Conservation (phyloP, 768 basidiomycete genomes). For the Chalciporus pseudorubinellus region DNA sequence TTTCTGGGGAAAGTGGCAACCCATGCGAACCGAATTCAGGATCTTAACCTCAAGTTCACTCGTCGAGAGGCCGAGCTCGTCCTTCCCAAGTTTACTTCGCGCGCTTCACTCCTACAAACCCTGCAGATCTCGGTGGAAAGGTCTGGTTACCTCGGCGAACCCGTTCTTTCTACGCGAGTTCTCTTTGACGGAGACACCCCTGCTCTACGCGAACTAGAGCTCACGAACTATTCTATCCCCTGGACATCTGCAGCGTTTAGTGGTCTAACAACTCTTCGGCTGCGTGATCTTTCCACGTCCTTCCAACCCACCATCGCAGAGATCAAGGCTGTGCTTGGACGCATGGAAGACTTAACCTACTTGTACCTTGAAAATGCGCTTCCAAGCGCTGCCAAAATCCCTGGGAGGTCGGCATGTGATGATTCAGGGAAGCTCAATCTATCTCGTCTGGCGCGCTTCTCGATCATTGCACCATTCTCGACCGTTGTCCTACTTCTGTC, state of each 20-base stretch:
- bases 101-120: slow-evolving; percentile 34
- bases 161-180: slow-evolving; percentile 23
- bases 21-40: slow-evolving; percentile 34
- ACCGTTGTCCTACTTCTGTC: slow-evolving; percentile 15
- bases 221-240: slow-evolving; percentile 34
- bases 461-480: slow-evolving; percentile 19
- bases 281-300: slow-evolving; percentile 27
- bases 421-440: slow-evolving; percentile 5
- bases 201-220: slow-evolving; percentile 35
- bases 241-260: slow-evolving; percentile 37
- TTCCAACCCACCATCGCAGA: slow-evolving; percentile 32
- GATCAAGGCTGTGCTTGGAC: slow-evolving; percentile 33
- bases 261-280: slow-evolving; percentile 37
- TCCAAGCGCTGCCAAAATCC: slow-evolving; percentile 16
- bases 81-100: slow-evolving; percentile 19
- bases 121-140: slow-evolving; percentile 24
- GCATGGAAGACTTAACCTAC: slow-evolving; percentile 33
- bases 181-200: slow-evolving; percentile 35
- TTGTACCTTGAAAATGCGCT: slow-evolving; percentile 38
- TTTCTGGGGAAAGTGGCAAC: slow-evolving; percentile 31
- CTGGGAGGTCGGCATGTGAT: neutral
- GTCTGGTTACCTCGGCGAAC: slow-evolving; percentile 16
- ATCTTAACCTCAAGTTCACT: slow-evolving; percentile 28
- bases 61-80: slow-evolving; percentile 24
- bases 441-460: slow-evolving; percentile 13